Percentiles rank a stretch among this genome's conserved stretches.
These are phyloP conservation scores for Aegilops sharonensis DNA, from an alignment of 176 grass and related monocot species.

Conservation along the genomic window DNA sequence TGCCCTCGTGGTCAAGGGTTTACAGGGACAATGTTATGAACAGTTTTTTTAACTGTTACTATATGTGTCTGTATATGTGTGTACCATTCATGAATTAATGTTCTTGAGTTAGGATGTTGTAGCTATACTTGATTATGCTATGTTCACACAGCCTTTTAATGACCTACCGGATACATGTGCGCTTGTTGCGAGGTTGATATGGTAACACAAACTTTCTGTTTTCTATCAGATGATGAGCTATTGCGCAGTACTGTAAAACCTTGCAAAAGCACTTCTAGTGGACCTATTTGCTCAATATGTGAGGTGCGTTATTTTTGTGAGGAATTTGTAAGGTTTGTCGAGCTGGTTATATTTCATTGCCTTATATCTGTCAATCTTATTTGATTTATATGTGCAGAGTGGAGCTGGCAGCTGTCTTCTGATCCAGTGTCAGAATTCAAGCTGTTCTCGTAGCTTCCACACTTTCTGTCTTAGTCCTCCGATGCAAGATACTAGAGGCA, in stretches of 20 bases:
- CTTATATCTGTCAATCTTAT: background rate
- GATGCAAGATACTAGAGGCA: conserved; percentile 28
- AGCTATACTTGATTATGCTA: background rate
- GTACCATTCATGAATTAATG: background rate
- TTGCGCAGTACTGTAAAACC: conserved; percentile 34
- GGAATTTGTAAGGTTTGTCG: conserved; percentile 42
- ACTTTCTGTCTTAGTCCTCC: conserved; percentile 50
- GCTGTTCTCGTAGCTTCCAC: conserved; percentile 42
- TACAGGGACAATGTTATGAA: background rate
- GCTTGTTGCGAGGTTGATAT: conserved; percentile 6
- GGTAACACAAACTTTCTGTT: background rate
- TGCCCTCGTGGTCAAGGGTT: background rate
- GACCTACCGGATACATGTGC: background rate
- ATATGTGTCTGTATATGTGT: background rate
- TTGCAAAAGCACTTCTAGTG: conserved; percentile 14
- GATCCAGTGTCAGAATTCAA: conserved; percentile 47
- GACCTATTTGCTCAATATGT: conserved; percentile 55
- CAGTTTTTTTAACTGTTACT: background rate
- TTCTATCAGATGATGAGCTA: conserved; percentile 44
- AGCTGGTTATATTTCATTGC: background rate
- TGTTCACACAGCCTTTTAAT: background rate
- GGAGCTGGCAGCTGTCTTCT: conserved; percentile 45
- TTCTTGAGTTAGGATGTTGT: background rate
- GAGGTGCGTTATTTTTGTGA: conserved; percentile 27
- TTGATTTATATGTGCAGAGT: conserved; percentile 33